Conservation (phyloP, 2,329 filamentous ascomycete species). For the Fusarium armeniacum region DNA sequence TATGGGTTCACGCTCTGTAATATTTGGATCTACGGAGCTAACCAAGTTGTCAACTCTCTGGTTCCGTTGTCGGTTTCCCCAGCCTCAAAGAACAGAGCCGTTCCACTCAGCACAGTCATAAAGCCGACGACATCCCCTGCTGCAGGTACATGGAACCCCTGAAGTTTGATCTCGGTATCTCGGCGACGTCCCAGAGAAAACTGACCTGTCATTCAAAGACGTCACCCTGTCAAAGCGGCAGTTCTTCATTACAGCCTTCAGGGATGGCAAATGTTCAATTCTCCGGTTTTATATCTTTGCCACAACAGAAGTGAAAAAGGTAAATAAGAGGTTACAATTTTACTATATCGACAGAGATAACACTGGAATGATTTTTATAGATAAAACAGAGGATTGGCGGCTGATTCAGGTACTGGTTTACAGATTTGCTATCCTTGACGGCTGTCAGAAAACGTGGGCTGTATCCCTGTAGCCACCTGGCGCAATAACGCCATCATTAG, state of each 20-base stretch:
- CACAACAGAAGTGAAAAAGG: no score
- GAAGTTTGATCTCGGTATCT: not conserved
- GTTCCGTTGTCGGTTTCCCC: not conserved
- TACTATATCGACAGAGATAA: no score
- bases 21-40: constrained; percentile 1
- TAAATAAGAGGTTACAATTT: no score
- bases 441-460: not conserved
- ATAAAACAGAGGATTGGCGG: no score
- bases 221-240: constrained; percentile 3
- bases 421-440: no score
- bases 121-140: not conserved
- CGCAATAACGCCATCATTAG: not conserved
- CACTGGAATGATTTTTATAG: no score
- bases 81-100: no score
- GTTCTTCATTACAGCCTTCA: not conserved
- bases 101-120: no score
- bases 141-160: not conserved
- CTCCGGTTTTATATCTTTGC: no score
- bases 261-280: no score
- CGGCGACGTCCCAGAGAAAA: not conserved
- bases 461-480: not conserved
- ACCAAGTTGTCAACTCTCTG: not conserved
- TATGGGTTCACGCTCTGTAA: not conserved
- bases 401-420: no score
- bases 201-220: not conserved